Percentiles rank a stretch among this genome's conserved stretches.
phyloP scores from a whole-genome alignment of 306 rosid species.

The Pterocarpus macrocarpus region DNA sequence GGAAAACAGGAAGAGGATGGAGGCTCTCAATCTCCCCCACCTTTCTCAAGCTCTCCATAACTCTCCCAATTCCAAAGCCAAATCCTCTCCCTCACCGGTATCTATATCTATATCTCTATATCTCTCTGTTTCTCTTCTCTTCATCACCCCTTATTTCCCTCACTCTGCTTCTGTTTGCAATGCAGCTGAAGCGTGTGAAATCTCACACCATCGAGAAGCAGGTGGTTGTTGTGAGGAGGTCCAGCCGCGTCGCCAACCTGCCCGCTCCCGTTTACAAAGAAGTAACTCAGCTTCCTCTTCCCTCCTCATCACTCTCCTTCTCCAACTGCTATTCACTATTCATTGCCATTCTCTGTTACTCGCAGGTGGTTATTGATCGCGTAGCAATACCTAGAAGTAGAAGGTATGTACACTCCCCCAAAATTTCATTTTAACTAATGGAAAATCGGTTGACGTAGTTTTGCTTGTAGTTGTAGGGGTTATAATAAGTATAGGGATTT shows the following conservation, averaged over 20 bases:
- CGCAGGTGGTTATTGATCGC: slow-evolving; percentile 60
- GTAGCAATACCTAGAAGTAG: slow-evolving; percentile 64
- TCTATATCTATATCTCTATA: not conserved
- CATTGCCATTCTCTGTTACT: not conserved
- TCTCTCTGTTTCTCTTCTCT: not conserved
- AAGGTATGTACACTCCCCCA: slow-evolving; percentile 49
- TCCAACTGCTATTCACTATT: not conserved
- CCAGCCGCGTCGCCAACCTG: slow-evolving; percentile 70
- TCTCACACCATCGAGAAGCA: slow-evolving; percentile 55
- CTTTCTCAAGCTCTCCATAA: slow-evolving; percentile 68
- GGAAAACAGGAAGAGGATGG: slow-evolving; percentile 79
- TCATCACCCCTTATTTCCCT: not conserved
- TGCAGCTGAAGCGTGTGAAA: slow-evolving; percentile 62
- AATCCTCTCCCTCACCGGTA: slow-evolving; percentile 67
- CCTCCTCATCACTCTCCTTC: not conserved
- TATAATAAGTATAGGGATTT: slow-evolving; percentile 63
- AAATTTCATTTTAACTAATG: not conserved
- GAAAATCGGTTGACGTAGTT: not conserved
- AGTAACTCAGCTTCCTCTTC: slow-evolving; percentile 31
- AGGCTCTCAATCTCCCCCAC: slow-evolving; percentile 71
- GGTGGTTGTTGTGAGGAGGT: slow-evolving; percentile 69
- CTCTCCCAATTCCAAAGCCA: slow-evolving; percentile 63
- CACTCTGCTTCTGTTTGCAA: not conserved
- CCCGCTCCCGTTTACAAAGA: slow-evolving; percentile 77
- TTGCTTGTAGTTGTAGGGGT: slow-evolving; percentile 14